Percentiles rank a stretch among this genome's conserved stretches.
phyloP scores from a whole-genome alignment of 495 filamentous ascomycete species.

The Penicillium cataractarum region DNA sequence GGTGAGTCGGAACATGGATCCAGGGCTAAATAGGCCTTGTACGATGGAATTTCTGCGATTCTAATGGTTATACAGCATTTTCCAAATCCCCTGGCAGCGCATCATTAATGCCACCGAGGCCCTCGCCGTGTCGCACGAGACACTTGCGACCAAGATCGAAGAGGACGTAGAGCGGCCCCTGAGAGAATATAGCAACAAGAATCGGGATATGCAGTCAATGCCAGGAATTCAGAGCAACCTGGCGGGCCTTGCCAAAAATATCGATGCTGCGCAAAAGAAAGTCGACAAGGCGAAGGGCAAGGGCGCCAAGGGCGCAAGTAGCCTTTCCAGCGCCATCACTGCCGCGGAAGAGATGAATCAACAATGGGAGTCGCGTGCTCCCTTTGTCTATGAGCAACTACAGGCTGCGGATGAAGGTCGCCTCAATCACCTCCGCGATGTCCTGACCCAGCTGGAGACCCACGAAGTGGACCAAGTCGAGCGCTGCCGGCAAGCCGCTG shows the following conservation, averaged over 20 bases:
- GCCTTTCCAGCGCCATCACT: conserved; percentile 73
- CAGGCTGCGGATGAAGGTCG: conserved; percentile 89
- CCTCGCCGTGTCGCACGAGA: conserved; percentile 81
- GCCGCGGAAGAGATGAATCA: conserved; percentile 75
- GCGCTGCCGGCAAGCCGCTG: conserved; percentile 71
- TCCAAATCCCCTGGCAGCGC: conserved; percentile 89
- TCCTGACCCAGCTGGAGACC: conserved; percentile 89
- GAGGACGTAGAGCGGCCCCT: conserved; percentile 88
- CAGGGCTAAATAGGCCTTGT: not conserved
- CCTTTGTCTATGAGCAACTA: conserved; percentile 92
- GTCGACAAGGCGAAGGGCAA: conserved; percentile 83
- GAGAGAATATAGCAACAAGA: conserved; percentile 68
- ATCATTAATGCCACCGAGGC: conserved; percentile 79
- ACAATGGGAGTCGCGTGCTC: conserved; percentile 95
- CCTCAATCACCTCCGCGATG: conserved; percentile 89
- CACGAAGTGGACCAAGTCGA: conserved; percentile 91
- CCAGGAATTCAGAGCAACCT: conserved; percentile 82
- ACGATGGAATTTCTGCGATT: not conserved
- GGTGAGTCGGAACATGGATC: conserved; percentile 57
- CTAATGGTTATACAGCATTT: conserved; percentile 63
- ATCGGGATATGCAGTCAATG: conserved; percentile 84
- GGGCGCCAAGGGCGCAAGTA: conserved; percentile 77
- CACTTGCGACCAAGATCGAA: conserved; percentile 83
- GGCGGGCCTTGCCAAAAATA: conserved; percentile 74
- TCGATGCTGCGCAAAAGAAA: conserved; percentile 84